A percentile compares a stretch with the other conserved stretches of the same genome.
Evolutionary conservation across 2,329 filamentous ascomycete genomes (phyloP).

Genomic region (Phialemonium atrogriseum): DNA sequence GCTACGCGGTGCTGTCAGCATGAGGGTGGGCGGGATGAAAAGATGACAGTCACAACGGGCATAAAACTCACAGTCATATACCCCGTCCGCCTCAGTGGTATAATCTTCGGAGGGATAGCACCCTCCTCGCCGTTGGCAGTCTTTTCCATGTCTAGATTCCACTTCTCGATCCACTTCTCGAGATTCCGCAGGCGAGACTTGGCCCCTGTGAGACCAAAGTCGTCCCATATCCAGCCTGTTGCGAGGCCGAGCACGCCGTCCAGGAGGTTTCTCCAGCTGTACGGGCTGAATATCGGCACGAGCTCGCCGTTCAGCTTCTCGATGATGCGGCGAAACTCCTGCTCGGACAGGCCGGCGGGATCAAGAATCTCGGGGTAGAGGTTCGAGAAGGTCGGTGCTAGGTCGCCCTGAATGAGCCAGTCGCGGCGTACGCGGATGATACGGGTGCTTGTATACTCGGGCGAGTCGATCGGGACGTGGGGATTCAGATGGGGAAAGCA

Average conservation of each 20-base stretch:
- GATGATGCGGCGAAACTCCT: slow-evolving; percentile 76
- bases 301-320: slow-evolving; percentile 75
- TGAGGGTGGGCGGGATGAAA: not conserved
- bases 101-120: slow-evolving; percentile 56
- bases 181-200: slow-evolving; percentile 64
- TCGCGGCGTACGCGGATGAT: slow-evolving; percentile 89
- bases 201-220: slow-evolving; percentile 66
- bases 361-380: slow-evolving; percentile 94
- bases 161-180: slow-evolving; percentile 76
- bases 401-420: slow-evolving; percentile 82
- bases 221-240: slow-evolving; percentile 94
- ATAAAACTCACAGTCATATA: slow-evolving; percentile 65
- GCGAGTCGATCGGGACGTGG: slow-evolving; percentile 72
- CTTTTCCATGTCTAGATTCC: slow-evolving; percentile 69
- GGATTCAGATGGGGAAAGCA: slow-evolving; percentile 92
- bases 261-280: slow-evolving; percentile 64
- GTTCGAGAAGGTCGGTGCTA: slow-evolving; percentile 90
- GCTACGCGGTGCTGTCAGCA: slow-evolving; percentile 33
- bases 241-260: slow-evolving; percentile 72
- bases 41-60: slow-evolving; percentile 1
- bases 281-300: slow-evolving; percentile 72
- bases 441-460: slow-evolving; percentile 68
- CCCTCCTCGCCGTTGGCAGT: slow-evolving; percentile 41
- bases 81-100: slow-evolving; percentile 72
- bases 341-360: slow-evolving; percentile 70